phyloP scores from a whole-genome alignment of 1,284 basidiomycete genomes.

The Phlebopus sp. region DNA sequence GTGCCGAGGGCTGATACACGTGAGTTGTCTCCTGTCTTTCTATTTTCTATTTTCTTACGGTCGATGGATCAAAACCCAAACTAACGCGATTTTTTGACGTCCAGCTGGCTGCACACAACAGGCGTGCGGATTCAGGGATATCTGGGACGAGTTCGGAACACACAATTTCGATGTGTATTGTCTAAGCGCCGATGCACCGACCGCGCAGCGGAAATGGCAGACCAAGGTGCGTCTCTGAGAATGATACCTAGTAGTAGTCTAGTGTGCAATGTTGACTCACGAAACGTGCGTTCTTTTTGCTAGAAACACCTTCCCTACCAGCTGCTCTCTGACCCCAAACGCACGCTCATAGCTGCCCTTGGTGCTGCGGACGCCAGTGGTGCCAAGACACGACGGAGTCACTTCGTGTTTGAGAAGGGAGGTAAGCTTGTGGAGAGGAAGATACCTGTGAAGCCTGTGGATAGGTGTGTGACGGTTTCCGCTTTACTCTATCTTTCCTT shows the following conservation, averaged over 20 bases:
- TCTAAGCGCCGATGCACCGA: slow-evolving; percentile 79
- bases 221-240: slow-evolving; percentile 71
- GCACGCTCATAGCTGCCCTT: slow-evolving; percentile 73
- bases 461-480: slow-evolving; percentile 52
- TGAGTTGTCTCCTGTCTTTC: slow-evolving; percentile 38
- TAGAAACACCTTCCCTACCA: slow-evolving; percentile 83
- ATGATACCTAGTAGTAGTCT: too few relatives aligned
- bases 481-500: too few relatives aligned
- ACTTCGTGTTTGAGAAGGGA: slow-evolving; percentile 88
- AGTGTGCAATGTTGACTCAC: background rate
- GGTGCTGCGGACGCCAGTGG: slow-evolving; percentile 75
- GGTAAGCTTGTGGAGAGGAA: slow-evolving; percentile 83
- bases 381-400: slow-evolving; percentile 76
- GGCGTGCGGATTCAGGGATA: slow-evolving; percentile 86
- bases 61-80: slow-evolving; percentile 3
- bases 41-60: slow-evolving; percentile 1
- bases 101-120: slow-evolving; percentile 85
- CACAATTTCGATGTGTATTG: slow-evolving; percentile 80
- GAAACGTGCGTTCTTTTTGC: background rate
- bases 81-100: background rate
- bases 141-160: slow-evolving; percentile 70
- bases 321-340: slow-evolving; percentile 85
- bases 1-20: slow-evolving; percentile 85
- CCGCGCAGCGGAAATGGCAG: slow-evolving; percentile 82
- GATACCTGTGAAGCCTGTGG: slow-evolving; percentile 79